Evolutionary conservation across 176 grass and related monocot genomes (phyloP), one percentile per base, ranked within the genome.

Genomic region (Echinochloa phyllopogon): DNA sequence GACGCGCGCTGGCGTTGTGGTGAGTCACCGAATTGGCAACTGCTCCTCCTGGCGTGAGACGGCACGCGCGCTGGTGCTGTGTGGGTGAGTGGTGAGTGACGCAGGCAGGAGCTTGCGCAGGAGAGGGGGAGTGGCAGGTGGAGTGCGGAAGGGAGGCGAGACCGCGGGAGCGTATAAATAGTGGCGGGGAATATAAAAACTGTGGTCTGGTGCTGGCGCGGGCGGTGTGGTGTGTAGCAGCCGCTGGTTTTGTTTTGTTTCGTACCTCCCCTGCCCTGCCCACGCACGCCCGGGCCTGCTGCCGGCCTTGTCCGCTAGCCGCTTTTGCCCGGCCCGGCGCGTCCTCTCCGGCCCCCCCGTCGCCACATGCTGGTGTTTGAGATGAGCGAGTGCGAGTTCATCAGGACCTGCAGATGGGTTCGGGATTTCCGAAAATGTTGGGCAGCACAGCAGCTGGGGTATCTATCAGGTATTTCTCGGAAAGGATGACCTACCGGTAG

Each of bases 101-200:
- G 69, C 58, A 10, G 20, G 29, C 29, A 33, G 29, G 29, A 33
- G 29, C 29, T 1, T 1, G 36, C 9, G 27, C 10, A 9, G 17
- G 59, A 25, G 49, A 50, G 3, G 21, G 51, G 6, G 11, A 14
- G 25, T 12, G 6, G 65, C 6, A 25, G 23, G 13, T 4, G n/a
- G 58, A 43, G 27, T 5, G 33, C 24, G 79, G 39, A 40, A 3
- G 48, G 18, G 20, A 20, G 52, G 63, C 4, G 78, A 2, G 38
- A 27, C 55, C 20, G 3, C 11, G 36, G 8, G 18, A 0, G 64
- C 6, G 56, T 43, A 80, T 74, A 80, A 80, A 80, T 80, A 86
- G 56, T 73, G 75, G 84, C 57, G 76, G 65, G 84, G 76, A 43
- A 33, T 51, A 53, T 63, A 79, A 51, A 67, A 86, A 80, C 84